Base-by-base conservation (phyloP, 2,329 filamentous ascomycete genomes). In the Ophiostoma pallidulum region DNA sequence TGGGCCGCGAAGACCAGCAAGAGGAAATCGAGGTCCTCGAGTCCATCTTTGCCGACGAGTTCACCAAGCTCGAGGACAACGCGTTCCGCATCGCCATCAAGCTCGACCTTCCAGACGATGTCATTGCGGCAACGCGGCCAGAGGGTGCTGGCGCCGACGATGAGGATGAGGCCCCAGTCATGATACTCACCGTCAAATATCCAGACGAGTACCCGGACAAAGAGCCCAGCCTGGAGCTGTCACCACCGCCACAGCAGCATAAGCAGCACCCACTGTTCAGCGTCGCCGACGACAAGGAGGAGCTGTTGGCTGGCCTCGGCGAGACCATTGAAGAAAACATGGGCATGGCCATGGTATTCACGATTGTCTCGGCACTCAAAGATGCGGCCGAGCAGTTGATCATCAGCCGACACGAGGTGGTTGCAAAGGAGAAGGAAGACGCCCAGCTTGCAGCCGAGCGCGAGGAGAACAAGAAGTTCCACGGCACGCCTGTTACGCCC, bases 21-120 rank as follows among this genome's bases (percentile, higher is more conserved):
- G 92, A 98, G 70, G 92, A 98, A 75, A 83, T 90, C 53, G 92
- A 98, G 67, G 91, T 98, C 58, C 87, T 98, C 63, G 88, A 94
- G 62, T 96, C 91, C 52, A 98, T 98, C 62, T 98, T 97, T 58
- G 89, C 92, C 1, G 91, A 98, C 51, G 92, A 98, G 70, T 95
- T 98, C 58, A 91, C 83, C 92, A 92, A 96, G 64, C 80, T 96
- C 60, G 92, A 87, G 58, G 88, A 95, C 47, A 86, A 80, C 49
- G 85, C 94, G 64, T 97, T 86, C 70, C 84, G 86, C 62, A 82
- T 98, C 71, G 79, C 81, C 45, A 83, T 97, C 62, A 72, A 76
- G n/a, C 77, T 98, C 49, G 92, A 98, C 55, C 75, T 88, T 24
- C 78, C 74, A 36, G 76, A 79, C 48, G 77, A 82, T 53, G 48